Evolutionary conservation across 2,329 filamentous ascomycete species (phyloP).

Genomic region (Aureobasidium pullulans): DNA sequence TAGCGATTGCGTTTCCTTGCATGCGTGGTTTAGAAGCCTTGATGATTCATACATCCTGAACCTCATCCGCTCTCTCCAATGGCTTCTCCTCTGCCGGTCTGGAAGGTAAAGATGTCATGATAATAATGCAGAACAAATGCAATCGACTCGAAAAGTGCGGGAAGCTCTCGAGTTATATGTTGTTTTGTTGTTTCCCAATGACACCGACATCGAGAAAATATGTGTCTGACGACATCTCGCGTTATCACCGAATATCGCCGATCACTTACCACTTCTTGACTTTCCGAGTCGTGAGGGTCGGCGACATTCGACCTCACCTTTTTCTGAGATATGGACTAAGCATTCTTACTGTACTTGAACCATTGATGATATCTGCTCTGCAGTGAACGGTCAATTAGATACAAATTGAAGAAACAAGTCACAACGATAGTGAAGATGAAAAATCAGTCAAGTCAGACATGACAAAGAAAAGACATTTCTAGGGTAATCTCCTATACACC

Average conservation of each 20-base stretch:
- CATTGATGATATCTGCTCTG: too few species aligned
- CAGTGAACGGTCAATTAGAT: too few species aligned
- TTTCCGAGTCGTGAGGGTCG: background rate
- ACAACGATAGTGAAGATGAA: too few species aligned
- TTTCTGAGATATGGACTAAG: too few species aligned
- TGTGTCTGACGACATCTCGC: slow-evolving; percentile 7
- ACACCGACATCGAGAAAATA: background rate
- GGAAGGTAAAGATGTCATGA: slow-evolving; percentile 16
- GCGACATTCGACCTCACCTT: background rate
- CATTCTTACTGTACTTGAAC: too few species aligned
- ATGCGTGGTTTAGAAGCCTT: too few species aligned
- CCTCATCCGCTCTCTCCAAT: slow-evolving; percentile 27
- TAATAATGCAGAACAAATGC: background rate
- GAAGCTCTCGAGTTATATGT: background rate
- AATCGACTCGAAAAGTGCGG: background rate
- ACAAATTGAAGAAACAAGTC: too few species aligned
- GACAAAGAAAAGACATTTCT: too few species aligned
- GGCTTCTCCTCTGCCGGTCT: slow-evolving; percentile 16
- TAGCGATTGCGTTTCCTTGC: background rate
- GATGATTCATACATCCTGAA: slow-evolving; percentile 26
- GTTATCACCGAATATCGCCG: slow-evolving; percentile 11
- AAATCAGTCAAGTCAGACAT: too few species aligned
- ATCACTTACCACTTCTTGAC: background rate
- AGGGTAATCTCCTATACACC: too few species aligned
- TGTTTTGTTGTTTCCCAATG: background rate